Percentiles rank a stretch among this genome's conserved stretches.
Conservation (phyloP, 1,139 yeast species). For the Sugiyamaella novakii region DNA sequence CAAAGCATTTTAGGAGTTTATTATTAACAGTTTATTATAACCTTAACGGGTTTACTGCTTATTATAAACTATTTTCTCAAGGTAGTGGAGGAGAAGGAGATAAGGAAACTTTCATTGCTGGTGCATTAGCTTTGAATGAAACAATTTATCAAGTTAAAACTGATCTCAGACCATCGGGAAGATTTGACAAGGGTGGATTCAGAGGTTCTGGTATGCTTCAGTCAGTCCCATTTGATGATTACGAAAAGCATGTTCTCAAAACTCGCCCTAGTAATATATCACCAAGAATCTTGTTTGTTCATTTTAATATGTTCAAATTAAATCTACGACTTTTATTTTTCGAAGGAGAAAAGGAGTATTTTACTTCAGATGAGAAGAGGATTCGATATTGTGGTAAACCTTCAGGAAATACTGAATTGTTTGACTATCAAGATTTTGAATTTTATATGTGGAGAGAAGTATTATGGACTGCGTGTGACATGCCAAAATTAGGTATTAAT, state of each 20-base stretch:
- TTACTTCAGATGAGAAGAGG: constrained; percentile 50
- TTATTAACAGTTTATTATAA: constrained; percentile 74
- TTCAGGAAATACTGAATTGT: constrained; percentile 44
- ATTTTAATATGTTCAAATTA: constrained; percentile 65
- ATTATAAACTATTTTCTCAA: constrained; percentile 77
- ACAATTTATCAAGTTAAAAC: constrained; percentile 67
- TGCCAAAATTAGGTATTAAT: constrained; percentile 37
- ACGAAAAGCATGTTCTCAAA: constrained; percentile 38
- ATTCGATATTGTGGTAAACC: constrained; percentile 59
- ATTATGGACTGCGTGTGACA: constrained; percentile 59
- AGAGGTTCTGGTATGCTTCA: constrained; percentile 74
- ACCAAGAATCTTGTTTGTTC: constrained; percentile 50
- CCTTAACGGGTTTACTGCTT: constrained; percentile 73
- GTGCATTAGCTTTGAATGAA: constrained; percentile 62
- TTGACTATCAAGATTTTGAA: constrained; percentile 54
- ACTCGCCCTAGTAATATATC: constrained; percentile 29
- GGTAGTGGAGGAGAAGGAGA: constrained; percentile 91
- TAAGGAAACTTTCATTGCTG: constrained; percentile 82
- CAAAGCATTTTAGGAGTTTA: constrained; percentile 62
- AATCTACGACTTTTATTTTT: constrained; percentile 48
- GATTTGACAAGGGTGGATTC: constrained; percentile 39
- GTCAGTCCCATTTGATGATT: constrained; percentile 64
- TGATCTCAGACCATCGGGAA: constrained; percentile 52
- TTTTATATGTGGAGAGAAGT: constrained; percentile 61
- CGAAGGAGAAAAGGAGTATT: constrained; percentile 33